Evolutionary conservation across 2,329 filamentous ascomycete species (phyloP).

Genomic region (Aspergillus intermedius): DNA sequence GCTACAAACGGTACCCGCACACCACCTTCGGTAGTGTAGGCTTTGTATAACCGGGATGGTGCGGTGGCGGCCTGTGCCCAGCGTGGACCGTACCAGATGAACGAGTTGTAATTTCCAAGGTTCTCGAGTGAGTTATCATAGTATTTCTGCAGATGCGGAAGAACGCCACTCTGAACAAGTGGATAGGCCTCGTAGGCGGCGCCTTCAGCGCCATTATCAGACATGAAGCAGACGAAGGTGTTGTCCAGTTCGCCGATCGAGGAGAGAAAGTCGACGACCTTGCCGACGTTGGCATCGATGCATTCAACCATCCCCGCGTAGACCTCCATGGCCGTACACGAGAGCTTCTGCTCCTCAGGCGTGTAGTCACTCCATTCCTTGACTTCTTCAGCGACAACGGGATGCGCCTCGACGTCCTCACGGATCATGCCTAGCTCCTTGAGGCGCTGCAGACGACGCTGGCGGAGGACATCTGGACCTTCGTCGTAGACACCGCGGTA

Average conservation of each 20-base stretch:
- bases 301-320: conserved; percentile 60
- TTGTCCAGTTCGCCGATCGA: conserved; percentile 55
- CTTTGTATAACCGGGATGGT: conserved; percentile 45
- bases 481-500: conserved; percentile 57
- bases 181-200: conserved; percentile 54
- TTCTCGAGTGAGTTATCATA: conserved; percentile 55
- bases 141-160: conserved; percentile 51
- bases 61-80: conserved; percentile 52
- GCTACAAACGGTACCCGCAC: conserved; percentile 50
- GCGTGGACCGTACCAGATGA: conserved; percentile 55
- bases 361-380: conserved; percentile 33
- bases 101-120: conserved; percentile 51
- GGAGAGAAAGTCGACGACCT: conserved; percentile 52
- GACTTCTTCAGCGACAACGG: conserved; percentile 40
- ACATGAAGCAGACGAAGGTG: conserved; percentile 59
- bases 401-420: conserved; percentile 37
- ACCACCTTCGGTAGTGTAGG: conserved; percentile 46
- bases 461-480: conserved; percentile 52
- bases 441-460: conserved; percentile 48
- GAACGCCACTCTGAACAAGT: conserved; percentile 49
- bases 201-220: conserved; percentile 58
- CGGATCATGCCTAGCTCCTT: conserved; percentile 53
- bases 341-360: conserved; percentile 34
- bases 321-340: conserved; percentile 52
- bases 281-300: conserved; percentile 56